Percentiles rank a stretch among this genome's conserved stretches.
Conservation (phyloP, 441 rosid species). For the Metrosideros polymorpha region DNA sequence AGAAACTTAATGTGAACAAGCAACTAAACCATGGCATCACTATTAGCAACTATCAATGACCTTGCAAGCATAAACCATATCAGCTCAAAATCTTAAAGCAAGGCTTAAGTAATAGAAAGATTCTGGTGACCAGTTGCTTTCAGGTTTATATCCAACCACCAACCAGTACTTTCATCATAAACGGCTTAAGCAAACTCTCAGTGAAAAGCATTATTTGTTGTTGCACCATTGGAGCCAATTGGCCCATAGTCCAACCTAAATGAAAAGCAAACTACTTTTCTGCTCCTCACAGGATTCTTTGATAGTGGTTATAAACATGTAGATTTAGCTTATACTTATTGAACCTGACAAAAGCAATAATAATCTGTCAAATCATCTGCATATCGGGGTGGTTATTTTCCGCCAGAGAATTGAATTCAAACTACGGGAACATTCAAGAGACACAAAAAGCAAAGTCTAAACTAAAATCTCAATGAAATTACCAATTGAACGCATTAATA, state of each 20-base stretch:
- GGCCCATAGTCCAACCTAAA: background rate
- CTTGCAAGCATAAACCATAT: background rate
- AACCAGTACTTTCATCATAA: background rate
- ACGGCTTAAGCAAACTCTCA: background rate
- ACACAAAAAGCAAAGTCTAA: background rate
- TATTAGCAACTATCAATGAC: background rate
- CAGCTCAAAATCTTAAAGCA: background rate
- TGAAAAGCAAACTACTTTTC: background rate
- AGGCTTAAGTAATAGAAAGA: background rate
- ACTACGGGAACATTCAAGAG: background rate
- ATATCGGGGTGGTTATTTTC: background rate
- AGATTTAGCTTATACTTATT: background rate
- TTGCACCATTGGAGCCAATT: background rate
- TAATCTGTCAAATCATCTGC: background rate
- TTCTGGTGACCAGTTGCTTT: background rate
- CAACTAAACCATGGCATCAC: background rate
- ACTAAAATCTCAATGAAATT: background rate
- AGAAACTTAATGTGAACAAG: background rate
- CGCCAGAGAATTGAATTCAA: background rate
- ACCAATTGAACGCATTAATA: background rate
- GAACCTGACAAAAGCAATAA: background rate
- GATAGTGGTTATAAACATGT: background rate
- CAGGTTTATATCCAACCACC: background rate
- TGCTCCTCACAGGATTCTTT: background rate
- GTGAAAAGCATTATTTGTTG: background rate